phyloP scores from a whole-genome alignment of 2,329 filamentous ascomycete genomes.

The Sporothrix sp. region DNA sequence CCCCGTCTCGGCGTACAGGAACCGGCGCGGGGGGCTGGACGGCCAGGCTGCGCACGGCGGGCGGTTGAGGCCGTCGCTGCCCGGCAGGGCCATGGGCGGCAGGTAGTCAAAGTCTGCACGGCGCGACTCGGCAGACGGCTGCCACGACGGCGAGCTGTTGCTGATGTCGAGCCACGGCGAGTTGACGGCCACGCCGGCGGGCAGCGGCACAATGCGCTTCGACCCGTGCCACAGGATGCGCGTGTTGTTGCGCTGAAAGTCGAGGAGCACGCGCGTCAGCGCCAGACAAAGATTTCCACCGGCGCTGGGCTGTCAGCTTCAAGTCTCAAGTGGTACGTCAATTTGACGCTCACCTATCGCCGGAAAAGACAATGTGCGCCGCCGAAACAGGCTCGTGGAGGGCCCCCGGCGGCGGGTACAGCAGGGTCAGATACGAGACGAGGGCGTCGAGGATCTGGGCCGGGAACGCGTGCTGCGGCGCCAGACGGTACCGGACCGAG shows the following conservation, averaged over 20 bases:
- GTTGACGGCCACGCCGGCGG: constrained; percentile 52
- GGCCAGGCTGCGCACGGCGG: constrained; percentile 49
- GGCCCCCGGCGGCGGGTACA: constrained; percentile 60
- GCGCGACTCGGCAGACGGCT: constrained; percentile 27
- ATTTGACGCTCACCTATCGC: constrained; percentile 49
- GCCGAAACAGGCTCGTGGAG: constrained; percentile 57
- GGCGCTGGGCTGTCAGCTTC: constrained; percentile 38
- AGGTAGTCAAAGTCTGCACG: constrained; percentile 52
- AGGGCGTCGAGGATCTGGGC: constrained; percentile 63
- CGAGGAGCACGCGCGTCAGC: constrained; percentile 58
- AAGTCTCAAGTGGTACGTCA: not conserved
- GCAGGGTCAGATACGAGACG: constrained; percentile 59
- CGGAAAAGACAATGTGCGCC: constrained; percentile 58
- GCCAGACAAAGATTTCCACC: constrained; percentile 62
- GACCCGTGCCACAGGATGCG: constrained; percentile 52
- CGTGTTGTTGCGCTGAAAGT: constrained; percentile 41
- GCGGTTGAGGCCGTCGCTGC: constrained; percentile 21
- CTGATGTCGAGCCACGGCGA: constrained; percentile 66
- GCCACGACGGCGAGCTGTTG: constrained; percentile 49
- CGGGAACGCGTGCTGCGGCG: constrained; percentile 67
- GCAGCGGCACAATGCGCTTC: constrained; percentile 50
- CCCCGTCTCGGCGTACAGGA: constrained; percentile 45
- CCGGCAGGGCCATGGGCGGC: constrained; percentile 30
- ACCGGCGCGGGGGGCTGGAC: constrained; percentile 39
- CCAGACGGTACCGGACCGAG: constrained; percentile 63